Conservation (phyloP, 148 eudicot species). For the Dysphania ambrosioides region DNA sequence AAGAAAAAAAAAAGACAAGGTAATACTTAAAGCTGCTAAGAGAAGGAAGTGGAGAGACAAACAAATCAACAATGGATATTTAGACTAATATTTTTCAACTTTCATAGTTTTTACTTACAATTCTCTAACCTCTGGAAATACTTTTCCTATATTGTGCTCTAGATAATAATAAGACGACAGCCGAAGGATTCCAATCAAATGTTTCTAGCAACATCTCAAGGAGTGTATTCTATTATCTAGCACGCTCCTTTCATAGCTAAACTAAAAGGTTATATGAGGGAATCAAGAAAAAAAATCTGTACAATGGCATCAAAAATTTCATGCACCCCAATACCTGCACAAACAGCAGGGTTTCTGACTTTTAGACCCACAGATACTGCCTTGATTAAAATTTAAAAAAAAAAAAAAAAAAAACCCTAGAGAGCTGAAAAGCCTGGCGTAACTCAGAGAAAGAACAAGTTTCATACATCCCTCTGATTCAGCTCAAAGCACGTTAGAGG, state of each 20-base stretch:
- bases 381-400: no score
- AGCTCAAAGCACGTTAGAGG: conserved; percentile 24
- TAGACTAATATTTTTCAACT: conserved; percentile 9
- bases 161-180: conserved; percentile 25
- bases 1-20: neutral
- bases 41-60: conserved; percentile 10
- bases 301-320: conserved; percentile 43
- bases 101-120: conserved; percentile 38
- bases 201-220: conserved; percentile 27
- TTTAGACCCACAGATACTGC: no score
- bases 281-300: conserved; percentile 33
- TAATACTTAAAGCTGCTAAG: neutral
- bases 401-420: no score
- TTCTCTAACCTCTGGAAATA: conserved; percentile 31
- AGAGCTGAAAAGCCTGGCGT: conserved; percentile 19
- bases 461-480: conserved; percentile 24
- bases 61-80: conserved; percentile 20
- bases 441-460: conserved; percentile 13
- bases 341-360: conserved; percentile 23
- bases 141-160: conserved; percentile 27
- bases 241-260: conserved; percentile 42
- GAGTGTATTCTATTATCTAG: conserved; percentile 37
- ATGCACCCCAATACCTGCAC: conserved; percentile 43
- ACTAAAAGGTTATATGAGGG: conserved; percentile 26
- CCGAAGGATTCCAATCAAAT: conserved; percentile 28